Conservation (phyloP, 345 rosid species). For the Raphanus sativus region DNA sequence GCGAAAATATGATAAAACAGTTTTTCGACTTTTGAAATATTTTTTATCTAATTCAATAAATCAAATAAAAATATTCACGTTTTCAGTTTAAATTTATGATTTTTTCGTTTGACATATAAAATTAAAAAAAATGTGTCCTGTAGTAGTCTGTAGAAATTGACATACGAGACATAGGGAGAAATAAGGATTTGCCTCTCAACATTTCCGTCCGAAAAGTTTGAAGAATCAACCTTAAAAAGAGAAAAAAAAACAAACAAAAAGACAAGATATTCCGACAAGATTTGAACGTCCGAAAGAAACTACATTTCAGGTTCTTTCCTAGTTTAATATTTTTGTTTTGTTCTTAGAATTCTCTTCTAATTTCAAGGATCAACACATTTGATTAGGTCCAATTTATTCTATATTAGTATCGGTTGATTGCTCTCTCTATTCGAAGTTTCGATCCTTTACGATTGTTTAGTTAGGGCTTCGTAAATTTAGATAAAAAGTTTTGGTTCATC, state of each 20-base stretch:
- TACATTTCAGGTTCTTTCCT: conserved; percentile 9
- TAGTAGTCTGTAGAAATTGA: no score
- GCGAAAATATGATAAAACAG: no score
- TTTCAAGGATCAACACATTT: background rate
- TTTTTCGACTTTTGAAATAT: no score
- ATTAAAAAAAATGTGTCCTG: no score
- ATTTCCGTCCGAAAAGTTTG: conserved; percentile 31
- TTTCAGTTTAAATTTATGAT: no score
- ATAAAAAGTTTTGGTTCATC: background rate
- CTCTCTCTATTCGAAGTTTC: background rate
- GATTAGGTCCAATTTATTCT: conserved; percentile 5
- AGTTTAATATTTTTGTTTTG: background rate
- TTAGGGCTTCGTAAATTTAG: background rate
- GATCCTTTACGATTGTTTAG: background rate
- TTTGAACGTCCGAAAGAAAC: conserved; percentile 20
- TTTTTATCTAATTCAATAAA: no score
- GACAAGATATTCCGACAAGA: background rate
- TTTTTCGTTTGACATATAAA: no score
- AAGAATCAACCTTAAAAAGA: background rate
- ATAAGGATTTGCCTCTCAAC: no score
- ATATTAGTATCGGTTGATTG: background rate
- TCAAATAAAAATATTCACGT: no score
- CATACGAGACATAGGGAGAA: no score
- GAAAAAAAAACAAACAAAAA: no score
- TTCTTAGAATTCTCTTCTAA: background rate